These are phyloP conservation scores for Rhizophagus clarus DNA, from an alignment of 192 early-diverging fungal genomes.

Conservation along the genomic window DNA sequence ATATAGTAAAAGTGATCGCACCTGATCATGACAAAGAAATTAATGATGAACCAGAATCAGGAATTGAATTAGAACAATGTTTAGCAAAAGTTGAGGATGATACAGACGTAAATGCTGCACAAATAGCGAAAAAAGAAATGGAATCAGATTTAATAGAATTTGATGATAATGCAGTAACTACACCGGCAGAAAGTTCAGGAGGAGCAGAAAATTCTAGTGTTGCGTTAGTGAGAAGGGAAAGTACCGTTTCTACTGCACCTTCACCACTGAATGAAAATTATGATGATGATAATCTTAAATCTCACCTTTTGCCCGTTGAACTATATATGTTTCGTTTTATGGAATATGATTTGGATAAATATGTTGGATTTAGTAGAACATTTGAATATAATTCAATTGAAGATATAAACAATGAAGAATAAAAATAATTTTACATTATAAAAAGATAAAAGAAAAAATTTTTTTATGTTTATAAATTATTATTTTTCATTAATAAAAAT, in stretches of 20 bases:
- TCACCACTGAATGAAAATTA: constrained; percentile 3
- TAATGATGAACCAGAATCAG: constrained; percentile 36
- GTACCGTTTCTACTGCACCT: constrained; percentile 32
- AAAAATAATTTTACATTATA: too few relatives aligned
- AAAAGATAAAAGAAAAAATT: too few relatives aligned
- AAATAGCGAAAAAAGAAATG: constrained; percentile 58
- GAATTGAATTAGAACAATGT: constrained; percentile 57
- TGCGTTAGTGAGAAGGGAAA: constrained; percentile 17
- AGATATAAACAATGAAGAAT: too few relatives aligned
- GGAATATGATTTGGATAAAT: constrained; percentile 55
- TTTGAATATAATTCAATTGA: too few relatives aligned
- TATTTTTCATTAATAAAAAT: too few relatives aligned
- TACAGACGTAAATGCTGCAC: constrained; percentile 60
- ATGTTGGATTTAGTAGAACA: constrained; percentile 56
- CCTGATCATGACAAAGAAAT: constrained; percentile 34
- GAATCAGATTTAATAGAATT: constrained; percentile 64
- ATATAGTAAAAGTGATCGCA: constrained; percentile 43
- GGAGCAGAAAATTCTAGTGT: constrained; percentile 35
- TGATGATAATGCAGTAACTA: constrained; percentile 43
- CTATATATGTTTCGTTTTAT: constrained; percentile 72
- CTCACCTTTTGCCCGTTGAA: constrained; percentile 64
- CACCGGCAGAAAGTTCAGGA: constrained; percentile 39
- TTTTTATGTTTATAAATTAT: too few relatives aligned
- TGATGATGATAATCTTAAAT: constrained; percentile 38
- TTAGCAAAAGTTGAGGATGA: constrained; percentile 67